A percentile compares a stretch with the other conserved stretches of the same genome.
phyloP scores from a whole-genome alignment of 371 early-diverging fungal species.

The Mortierella sp. region DNA sequence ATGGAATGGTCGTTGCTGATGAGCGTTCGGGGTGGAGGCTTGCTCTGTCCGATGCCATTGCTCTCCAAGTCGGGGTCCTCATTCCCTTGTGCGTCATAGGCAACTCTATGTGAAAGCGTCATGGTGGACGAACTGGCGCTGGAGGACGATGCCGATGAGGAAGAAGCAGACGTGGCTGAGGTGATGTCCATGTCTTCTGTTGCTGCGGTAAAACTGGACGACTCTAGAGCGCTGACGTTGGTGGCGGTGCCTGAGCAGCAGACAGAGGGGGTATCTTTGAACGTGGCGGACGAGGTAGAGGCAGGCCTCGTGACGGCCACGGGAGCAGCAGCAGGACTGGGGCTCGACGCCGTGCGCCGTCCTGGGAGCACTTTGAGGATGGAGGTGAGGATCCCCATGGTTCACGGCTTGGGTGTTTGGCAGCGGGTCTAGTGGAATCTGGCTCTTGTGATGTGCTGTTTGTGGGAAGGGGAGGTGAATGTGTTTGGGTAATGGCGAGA shows the following conservation, averaged over 20 bases:
- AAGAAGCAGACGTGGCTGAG: neutral
- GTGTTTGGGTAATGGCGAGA: no score
- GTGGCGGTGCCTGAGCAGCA: neutral
- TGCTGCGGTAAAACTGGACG: neutral
- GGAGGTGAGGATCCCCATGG: conserved; percentile 37
- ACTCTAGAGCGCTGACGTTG: neutral
- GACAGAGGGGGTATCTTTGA: neutral
- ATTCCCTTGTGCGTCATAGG: neutral
- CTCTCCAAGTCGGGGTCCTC: neutral
- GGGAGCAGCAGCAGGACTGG: conserved; percentile 4
- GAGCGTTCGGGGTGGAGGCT: no score
- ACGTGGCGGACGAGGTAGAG: neutral
- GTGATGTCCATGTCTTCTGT: conserved; percentile 8
- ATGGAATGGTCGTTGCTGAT: neutral
- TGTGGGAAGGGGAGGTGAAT: neutral
- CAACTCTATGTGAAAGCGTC: neutral
- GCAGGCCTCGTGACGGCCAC: conserved; percentile 2
- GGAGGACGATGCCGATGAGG: neutral
- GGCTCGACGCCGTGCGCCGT: conserved; percentile 11
- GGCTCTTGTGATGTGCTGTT: neutral
- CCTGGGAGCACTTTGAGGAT: conserved; percentile 24
- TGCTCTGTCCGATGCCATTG: conserved; percentile 2
- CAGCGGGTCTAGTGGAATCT: no score
- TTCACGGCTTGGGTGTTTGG: neutral
- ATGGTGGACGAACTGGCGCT: conserved; percentile 14